Evolutionary conservation across 1,139 yeast genomes (phyloP).

Genomic region (Lodderomyces orthopsilosis): DNA sequence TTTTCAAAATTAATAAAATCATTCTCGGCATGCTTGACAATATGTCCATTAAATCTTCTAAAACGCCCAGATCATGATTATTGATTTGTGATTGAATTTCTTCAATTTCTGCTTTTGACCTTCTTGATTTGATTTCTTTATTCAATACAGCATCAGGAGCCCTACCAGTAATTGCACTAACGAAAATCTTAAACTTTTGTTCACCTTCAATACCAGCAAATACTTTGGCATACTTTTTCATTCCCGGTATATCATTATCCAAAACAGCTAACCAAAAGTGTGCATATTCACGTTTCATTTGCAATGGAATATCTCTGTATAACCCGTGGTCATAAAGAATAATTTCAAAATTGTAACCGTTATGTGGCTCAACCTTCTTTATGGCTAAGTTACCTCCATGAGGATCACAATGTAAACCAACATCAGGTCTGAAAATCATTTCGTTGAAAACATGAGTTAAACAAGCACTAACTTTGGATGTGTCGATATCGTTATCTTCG

Average conservation of each 20-base stretch:
- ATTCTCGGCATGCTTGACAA: constrained; percentile 80
- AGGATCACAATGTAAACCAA: constrained; percentile 94
- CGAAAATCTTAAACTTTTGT: constrained; percentile 73
- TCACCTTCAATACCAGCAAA: constrained; percentile 82
- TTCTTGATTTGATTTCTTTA: constrained; percentile 44
- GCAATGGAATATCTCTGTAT: constrained; percentile 77
- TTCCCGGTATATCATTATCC: constrained; percentile 61
- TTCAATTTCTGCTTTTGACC: constrained; percentile 58
- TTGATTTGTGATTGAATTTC: constrained; percentile 63
- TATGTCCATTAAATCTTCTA: constrained; percentile 77
- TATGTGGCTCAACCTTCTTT: constrained; percentile 37
- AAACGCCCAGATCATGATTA: constrained; percentile 50
- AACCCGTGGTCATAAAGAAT: constrained; percentile 93
- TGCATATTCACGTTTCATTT: constrained; percentile 78
- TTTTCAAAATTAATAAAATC: constrained; percentile 81
- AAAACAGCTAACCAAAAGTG: constrained; percentile 89
- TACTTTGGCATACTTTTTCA: constrained; percentile 70
- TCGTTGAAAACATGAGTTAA: constrained; percentile 86
- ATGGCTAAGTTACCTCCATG: constrained; percentile 97
- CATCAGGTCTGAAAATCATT: constrained; percentile 93
- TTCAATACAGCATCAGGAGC: constrained; percentile 45
- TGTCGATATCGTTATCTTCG: constrained; percentile 59
- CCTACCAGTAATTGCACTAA: constrained; percentile 94
- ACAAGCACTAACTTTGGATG: constrained; percentile 80
- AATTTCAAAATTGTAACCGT: constrained; percentile 82